Percentiles rank a stretch among this genome's conserved stretches.
These are phyloP conservation scores for Ceratobasidium sp. DNA, from an alignment of 1,284 basidiomycete species.

Conservation along the genomic window DNA sequence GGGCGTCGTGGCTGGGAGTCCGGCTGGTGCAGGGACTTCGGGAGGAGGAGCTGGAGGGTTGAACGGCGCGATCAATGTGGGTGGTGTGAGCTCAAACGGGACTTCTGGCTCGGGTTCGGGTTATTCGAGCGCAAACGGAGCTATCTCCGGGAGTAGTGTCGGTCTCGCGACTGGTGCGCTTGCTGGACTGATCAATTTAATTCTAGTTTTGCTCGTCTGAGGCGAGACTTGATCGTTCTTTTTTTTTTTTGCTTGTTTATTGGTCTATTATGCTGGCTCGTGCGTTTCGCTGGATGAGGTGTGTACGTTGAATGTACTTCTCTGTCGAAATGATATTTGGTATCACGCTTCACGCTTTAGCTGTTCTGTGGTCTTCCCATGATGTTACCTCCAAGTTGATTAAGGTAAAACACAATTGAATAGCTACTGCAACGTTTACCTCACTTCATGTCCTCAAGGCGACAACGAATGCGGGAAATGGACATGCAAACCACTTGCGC, in stretches of 20 bases:
- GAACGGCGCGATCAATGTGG: constrained; percentile 9
- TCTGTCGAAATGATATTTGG: too few relatives aligned
- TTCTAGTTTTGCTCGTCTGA: not conserved
- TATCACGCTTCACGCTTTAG: too few relatives aligned
- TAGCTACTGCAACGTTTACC: too few relatives aligned
- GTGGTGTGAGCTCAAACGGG: not conserved
- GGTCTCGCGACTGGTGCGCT: not conserved
- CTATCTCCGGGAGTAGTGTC: not conserved
- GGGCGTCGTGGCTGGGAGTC: constrained; percentile 1
- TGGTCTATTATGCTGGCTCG: not conserved
- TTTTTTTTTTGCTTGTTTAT: not conserved
- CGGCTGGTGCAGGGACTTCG: constrained; percentile 2
- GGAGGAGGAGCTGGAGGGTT: not conserved
- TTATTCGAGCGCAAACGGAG: not conserved
- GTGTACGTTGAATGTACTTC: too few relatives aligned
- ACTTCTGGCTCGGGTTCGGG: not conserved
- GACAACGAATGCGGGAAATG: too few relatives aligned
- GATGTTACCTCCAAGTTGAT: too few relatives aligned
- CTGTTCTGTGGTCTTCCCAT: too few relatives aligned
- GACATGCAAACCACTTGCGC: too few relatives aligned
- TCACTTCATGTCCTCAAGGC: too few relatives aligned
- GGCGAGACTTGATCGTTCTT: constrained; percentile 1
- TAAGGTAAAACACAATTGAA: too few relatives aligned
- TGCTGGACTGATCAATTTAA: not conserved
- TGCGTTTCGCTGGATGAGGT: too few relatives aligned